phyloP scores from a whole-genome alignment of 2,329 filamentous ascomycete genomes.

The Fusarium torulosum region DNA sequence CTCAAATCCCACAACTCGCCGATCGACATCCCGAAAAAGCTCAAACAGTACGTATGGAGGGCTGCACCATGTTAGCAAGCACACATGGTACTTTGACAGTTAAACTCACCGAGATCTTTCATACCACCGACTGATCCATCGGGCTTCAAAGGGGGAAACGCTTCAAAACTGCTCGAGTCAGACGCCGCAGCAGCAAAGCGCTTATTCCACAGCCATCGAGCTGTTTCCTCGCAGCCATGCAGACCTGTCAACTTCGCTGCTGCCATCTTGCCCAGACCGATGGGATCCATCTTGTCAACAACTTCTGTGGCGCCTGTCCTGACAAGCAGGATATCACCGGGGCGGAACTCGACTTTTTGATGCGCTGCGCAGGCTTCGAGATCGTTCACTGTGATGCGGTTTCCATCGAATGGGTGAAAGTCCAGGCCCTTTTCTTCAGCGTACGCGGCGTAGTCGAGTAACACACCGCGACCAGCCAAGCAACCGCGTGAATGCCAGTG shows the following conservation, averaged over 20 bases:
- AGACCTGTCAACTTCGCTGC: slow-evolving; percentile 53
- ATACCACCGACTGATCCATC: slow-evolving; percentile 53
- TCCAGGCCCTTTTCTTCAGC: slow-evolving; percentile 62
- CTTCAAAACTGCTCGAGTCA: slow-evolving; percentile 74
- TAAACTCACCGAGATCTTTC: slow-evolving; percentile 53
- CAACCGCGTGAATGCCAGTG: slow-evolving; percentile 61
- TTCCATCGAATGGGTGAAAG: slow-evolving; percentile 64
- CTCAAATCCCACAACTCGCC: slow-evolving; percentile 70
- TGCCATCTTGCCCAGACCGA: slow-evolving; percentile 53
- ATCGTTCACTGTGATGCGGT: slow-evolving; percentile 66
- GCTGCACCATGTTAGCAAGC: slow-evolving; percentile 46
- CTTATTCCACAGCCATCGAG: slow-evolving; percentile 76
- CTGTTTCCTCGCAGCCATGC: slow-evolving; percentile 63
- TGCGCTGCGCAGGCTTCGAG: slow-evolving; percentile 69
- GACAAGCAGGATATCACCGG: slow-evolving; percentile 76
- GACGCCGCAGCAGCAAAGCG: slow-evolving; percentile 75
- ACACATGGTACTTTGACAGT: accelerated
- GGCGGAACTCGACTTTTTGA: slow-evolving; percentile 72
- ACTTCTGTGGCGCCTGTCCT: slow-evolving; percentile 72
- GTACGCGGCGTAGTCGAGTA: slow-evolving; percentile 67
- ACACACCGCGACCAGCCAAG: slow-evolving; percentile 59
- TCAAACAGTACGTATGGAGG: slow-evolving; percentile 63
- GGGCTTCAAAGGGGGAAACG: slow-evolving; percentile 65
- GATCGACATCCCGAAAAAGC: slow-evolving; percentile 65
- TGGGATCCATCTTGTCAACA: slow-evolving; percentile 61